Percentiles rank a stretch among this genome's conserved stretches.
phyloP scores from a whole-genome alignment of 176 grass and related monocot species.

The Hordeum marinum region DNA sequence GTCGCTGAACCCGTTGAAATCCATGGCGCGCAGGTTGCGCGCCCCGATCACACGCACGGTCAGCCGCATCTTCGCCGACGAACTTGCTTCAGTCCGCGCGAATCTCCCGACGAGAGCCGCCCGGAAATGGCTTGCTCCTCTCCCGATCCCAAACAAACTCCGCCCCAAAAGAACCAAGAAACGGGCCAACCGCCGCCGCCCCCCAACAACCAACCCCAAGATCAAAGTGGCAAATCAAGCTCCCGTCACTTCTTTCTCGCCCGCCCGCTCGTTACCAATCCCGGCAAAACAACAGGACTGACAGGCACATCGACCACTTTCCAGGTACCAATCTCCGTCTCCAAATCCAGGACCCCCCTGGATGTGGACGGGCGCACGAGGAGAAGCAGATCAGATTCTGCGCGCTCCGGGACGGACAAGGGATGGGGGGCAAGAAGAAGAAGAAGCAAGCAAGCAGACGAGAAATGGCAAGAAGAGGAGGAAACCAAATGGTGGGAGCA shows the following conservation, averaged over 20 bases:
- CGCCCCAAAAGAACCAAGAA: slow-evolving; percentile 10
- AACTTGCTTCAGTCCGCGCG: neutral
- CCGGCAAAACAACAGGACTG: neutral
- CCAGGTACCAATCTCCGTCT: neutral
- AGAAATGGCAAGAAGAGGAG: neutral
- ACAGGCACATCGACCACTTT: neutral
- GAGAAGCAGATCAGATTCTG: slow-evolving; percentile 27
- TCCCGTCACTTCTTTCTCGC: neutral
- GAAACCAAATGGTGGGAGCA: neutral
- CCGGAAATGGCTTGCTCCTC: neutral
- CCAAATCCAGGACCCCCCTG: slow-evolving; percentile 1
- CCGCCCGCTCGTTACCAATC: neutral
- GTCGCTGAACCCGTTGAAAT: slow-evolving; percentile 75
- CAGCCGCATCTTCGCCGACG: slow-evolving; percentile 56
- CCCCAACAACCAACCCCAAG: slow-evolving; percentile 6
- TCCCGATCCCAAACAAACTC: neutral
- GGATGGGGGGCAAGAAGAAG: slow-evolving; percentile 7
- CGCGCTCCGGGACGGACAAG: neutral
- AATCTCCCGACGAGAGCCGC: slow-evolving; percentile 11
- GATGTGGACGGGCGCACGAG: neutral
- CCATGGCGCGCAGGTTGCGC: slow-evolving; percentile 61
- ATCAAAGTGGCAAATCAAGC: slow-evolving; percentile 23
- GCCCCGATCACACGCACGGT: slow-evolving; percentile 71
- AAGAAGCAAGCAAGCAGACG: slow-evolving; percentile 11
- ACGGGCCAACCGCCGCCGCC: neutral